These are phyloP conservation scores for Plasmodium gaboni DNA, from an alignment of 169 alveolate species.

Conservation along the genomic window DNA sequence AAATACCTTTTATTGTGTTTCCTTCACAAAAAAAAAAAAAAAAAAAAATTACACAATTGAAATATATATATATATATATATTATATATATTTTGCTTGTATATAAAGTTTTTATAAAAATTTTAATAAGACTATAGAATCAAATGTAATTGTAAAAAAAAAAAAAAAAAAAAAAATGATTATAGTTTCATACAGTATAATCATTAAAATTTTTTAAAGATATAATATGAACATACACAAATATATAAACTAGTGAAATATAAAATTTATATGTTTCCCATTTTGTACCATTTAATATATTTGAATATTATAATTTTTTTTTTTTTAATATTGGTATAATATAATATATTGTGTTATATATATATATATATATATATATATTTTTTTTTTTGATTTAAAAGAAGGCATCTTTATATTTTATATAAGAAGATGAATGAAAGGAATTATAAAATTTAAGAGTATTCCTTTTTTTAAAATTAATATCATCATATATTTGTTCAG, in stretches of 20 bases:
- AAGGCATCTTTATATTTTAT: constrained; percentile 6
- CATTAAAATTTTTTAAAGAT: too few species aligned
- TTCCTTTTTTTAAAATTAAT: constrained; percentile 12
- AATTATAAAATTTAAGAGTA: constrained; percentile 42
- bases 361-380: neutral
- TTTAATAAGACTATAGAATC: neutral
- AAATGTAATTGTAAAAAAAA: neutral
- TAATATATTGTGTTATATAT: too few species aligned
- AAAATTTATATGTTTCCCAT: too few species aligned
- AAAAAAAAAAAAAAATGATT: neutral
- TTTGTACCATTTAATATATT: too few species aligned
- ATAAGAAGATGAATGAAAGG: constrained; percentile 22
- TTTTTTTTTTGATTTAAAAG: constrained; percentile 10
- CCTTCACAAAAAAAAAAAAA: neutral
- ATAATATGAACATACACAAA: too few species aligned
- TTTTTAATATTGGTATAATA: too few species aligned
- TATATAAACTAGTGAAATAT: too few species aligned
- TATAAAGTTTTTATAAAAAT: neutral
- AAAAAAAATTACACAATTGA: neutral
- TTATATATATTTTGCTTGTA: neutral
- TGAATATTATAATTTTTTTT: too few species aligned
- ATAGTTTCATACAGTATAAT: too few species aligned
- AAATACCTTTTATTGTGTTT: too few species aligned
- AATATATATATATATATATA: neutral
- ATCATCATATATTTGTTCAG: constrained; percentile 43